Base-by-base conservation (phyloP, 148 eudicot genomes). In the Silene latifolia region DNA sequence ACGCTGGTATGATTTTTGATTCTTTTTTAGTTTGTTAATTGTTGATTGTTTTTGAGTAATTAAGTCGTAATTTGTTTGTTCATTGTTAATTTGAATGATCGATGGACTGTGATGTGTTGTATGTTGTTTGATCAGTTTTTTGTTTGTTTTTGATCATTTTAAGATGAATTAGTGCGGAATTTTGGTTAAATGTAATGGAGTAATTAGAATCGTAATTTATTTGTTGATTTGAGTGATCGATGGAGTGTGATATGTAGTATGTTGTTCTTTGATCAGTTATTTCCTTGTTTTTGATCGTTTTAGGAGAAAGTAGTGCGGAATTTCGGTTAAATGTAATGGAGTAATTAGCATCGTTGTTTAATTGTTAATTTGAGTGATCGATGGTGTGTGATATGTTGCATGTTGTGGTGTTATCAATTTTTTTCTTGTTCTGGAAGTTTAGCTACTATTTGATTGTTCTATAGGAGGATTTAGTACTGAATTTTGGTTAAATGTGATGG, bases 1-100 rank as follows among this genome's bases (percentile, higher is more conserved):
- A 94, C 67, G 97, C 98, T 35, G 98, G 98, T 94, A 85, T 76
- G 11, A 9, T 53, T 44, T 7, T 32, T 7, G 8, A 44, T 17
- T 59, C 18, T 3, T 14, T 5, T 21, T 66, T 4, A 56, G 20
- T 2, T 27, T 32, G 8, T 66, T 17, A 46, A 58, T 20, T 44
- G 20, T 44, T 9, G 10, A 2, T 35, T 18, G n/a, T 23, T 71
- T 61, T 63, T 62, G 8, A 47, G 8, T 13, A 3, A 75, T 60
- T 51, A 2, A 24, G 7, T 19, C 14, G 60, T 42, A 1, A 11
- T 8, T 42, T 57, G 3, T 7, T 57, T 15, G n/a, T 42, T 59
- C 5, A 3, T 42, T n/a, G 18, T 35, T 15, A 65, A 32, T 32
- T 62, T 23, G 20, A 32, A 65, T 64, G 17, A 61, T 23, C 11